phyloP scores from a whole-genome alignment of 106 monocot species.

The Dioscorea alata region DNA sequence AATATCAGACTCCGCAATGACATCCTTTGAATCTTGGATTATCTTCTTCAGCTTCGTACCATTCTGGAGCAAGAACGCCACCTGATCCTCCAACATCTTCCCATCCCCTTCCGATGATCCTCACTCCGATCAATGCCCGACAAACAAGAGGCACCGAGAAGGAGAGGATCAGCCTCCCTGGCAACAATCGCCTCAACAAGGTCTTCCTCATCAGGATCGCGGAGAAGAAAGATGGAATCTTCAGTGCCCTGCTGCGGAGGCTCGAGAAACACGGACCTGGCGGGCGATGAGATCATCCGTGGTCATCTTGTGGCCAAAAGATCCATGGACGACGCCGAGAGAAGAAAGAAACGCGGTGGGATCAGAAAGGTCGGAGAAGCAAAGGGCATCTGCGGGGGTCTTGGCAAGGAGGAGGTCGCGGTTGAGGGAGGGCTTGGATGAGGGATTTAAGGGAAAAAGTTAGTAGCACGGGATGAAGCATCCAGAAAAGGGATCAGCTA shows the following conservation, averaged over 20 bases:
- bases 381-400: conserved; percentile 8
- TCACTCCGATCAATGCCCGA: too few relatives aligned
- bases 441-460: conserved; percentile 45
- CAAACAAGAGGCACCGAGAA: background rate
- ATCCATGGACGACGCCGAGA: conserved; percentile 62
- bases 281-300: conserved; percentile 91
- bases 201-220: conserved; percentile 70
- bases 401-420: conserved; percentile 59
- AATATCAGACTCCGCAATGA: conserved; percentile 73
- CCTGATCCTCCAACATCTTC: conserved; percentile 96
- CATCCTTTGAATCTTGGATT: conserved; percentile 83
- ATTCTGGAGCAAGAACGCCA: conserved; percentile 74
- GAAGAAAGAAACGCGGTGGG: conserved; percentile 38
- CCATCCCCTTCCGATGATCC: background rate
- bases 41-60: conserved; percentile 93
- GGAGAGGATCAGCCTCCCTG: conserved; percentile 10
- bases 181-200: conserved; percentile 76
- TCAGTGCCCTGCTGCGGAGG: conserved; percentile 89
- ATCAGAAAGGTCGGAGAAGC: conserved; percentile 17
- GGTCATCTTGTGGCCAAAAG: conserved; percentile 86
- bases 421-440: conserved; percentile 80
- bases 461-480: too few relatives aligned
- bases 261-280: conserved; percentile 88
- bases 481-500: too few relatives aligned
- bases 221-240: conserved; percentile 42